Evolutionary conservation across 352 stramenopile species (phyloP), one percentile per base, ranked within the genome.

Genomic region (Thalassiosira livingstoniorum): DNA sequence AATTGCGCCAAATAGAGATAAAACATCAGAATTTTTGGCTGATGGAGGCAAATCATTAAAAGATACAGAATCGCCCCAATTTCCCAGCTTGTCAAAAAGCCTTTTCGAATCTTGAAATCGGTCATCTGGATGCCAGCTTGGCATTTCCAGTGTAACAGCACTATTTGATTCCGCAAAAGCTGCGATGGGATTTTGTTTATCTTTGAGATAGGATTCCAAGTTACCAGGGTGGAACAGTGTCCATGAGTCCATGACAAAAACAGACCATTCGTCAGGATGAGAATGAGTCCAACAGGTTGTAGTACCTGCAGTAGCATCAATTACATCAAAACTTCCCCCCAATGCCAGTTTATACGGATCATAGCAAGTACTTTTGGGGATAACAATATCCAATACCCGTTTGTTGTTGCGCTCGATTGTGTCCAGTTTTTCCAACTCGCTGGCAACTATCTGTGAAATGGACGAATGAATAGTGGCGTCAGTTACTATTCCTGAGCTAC

Each of bases 211-310:
- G 23, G 62, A 72, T 54, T 66, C 63, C 51, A 55, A 47, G 53
- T 72, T 76, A 7, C 60, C 60, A 7, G 65, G 75, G 31, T 82
- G 75, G n/a, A 66, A 65, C 4, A 74, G 25, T 42, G 45, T 35
- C 62, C 47, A 74, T 31, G 67, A 39, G 58, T 73, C 67, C 25
- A 84, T 62, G 10, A 71, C 43, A 11, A 70, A 75, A 31, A 80
- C 69, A 15, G 58, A 70, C 68, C 77, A 84, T 53, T 84, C 77
- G 3, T 27, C 21, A 39, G 27, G 10, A 29, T 84, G 76, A 23
- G 7, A 76, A 53, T 84, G 77, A 5, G 69, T 84, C 77, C 77
- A 84, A 54, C 77, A 84, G 64, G 51, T 70, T 37, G 57, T 43
- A 61, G 31, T 42, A 32, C 53, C 51, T 47, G 34, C 15, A n/a